A percentile compares a stretch with the other conserved stretches of the same genome.
These are phyloP conservation scores for Acanthamoeba culbertsoni DNA, from an alignment of 208 protist species.

Conservation along the genomic window DNA sequence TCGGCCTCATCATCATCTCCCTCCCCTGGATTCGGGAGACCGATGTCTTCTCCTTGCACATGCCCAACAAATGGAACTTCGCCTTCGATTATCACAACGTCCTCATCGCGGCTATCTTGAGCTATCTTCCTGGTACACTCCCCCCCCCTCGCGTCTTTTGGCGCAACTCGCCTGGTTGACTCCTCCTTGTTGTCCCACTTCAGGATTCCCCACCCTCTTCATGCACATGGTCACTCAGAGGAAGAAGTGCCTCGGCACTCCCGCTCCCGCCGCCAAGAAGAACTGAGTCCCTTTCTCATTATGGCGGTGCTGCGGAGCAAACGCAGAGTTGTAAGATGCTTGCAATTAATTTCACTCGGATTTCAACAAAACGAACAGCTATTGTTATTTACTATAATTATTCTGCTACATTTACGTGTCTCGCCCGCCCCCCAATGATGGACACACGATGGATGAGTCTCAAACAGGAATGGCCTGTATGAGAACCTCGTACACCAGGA, in stretches of 20 bases:
- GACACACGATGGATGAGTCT: no score
- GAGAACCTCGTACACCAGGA: constrained; percentile 33
- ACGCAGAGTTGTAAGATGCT: neutral
- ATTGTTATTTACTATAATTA: no score
- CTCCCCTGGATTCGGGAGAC: constrained; percentile 33
- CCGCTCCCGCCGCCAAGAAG: neutral
- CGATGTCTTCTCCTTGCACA: neutral
- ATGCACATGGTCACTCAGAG: constrained; percentile 41
- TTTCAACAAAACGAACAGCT: neutral
- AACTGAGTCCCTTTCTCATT: neutral
- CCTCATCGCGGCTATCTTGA: constrained; percentile 16
- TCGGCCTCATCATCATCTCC: constrained; percentile 42
- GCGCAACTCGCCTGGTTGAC: neutral
- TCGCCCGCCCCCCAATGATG: no score
- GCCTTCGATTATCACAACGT: constrained; percentile 18
- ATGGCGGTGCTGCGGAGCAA: neutral
- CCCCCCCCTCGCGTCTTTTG: neutral
- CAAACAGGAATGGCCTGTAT: neutral
- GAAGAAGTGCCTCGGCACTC: neutral
- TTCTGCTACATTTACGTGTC: no score
- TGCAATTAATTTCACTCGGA: neutral
- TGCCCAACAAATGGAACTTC: constrained; percentile 65
- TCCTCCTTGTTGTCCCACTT: neutral
- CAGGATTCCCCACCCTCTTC: neutral
- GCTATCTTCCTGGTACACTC: constrained; percentile 65